Evolutionary conservation across 208 protist species (phyloP).

Genomic region (Porcisia deanei): DNA sequence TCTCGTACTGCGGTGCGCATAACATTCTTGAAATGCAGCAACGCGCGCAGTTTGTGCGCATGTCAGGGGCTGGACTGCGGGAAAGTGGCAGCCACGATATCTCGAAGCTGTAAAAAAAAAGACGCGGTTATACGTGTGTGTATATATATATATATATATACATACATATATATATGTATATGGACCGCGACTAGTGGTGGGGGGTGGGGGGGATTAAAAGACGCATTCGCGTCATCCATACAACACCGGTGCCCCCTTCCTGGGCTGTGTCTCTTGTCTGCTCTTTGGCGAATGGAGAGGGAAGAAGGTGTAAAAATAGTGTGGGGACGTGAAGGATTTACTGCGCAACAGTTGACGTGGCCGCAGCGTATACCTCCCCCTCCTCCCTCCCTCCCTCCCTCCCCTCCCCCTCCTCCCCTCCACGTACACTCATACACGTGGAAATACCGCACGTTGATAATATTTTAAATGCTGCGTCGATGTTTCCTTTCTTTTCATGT

Average conservation of each 20-base stretch:
- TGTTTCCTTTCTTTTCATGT: no score
- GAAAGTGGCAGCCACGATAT: conserved; percentile 91
- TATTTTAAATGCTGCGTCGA: no score
- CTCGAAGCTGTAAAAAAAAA: conserved; percentile 75
- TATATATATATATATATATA: conserved; percentile 5
- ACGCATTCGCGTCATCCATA: neutral
- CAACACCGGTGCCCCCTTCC: neutral
- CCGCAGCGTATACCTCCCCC: neutral
- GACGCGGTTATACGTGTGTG: neutral
- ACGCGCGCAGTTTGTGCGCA: conserved; percentile 80
- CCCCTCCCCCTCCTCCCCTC: neutral
- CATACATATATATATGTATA: no score
- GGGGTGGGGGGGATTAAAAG: neutral
- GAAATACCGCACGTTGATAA: no score
- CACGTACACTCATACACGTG: neutral
- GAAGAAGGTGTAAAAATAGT: neutral
- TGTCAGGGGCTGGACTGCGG: conserved; percentile 78
- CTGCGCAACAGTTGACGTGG: neutral
- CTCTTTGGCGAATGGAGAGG: neutral
- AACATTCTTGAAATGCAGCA: conserved; percentile 84
- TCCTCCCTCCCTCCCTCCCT: neutral
- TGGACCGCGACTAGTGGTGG: no score
- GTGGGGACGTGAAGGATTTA: no score
- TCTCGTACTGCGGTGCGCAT: conserved; percentile 89
- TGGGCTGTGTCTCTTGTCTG: neutral